Percentiles rank a stretch among this genome's conserved stretches.
Evolutionary conservation across 176 grass and related monocot species (phyloP).

Genomic region (Tuctoria greenei): DNA sequence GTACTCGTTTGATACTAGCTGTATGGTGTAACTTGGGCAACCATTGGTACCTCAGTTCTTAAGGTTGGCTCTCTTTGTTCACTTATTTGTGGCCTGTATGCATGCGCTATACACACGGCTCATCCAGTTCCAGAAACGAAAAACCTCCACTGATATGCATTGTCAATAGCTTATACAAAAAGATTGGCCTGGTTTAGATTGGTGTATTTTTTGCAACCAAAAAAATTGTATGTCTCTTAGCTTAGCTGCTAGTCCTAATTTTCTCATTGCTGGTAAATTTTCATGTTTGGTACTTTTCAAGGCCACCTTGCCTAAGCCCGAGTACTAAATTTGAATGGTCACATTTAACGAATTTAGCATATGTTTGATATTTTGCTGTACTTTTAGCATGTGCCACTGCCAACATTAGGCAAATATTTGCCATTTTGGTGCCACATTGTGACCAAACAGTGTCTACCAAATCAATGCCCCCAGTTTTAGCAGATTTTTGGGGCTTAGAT

Average conservation of each 20-base stretch:
- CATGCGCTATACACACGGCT: neutral
- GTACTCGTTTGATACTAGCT: neutral
- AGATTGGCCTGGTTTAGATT: neutral
- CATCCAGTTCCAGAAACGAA: neutral
- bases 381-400: neutral
- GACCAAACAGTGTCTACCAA: neutral
- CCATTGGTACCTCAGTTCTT: neutral
- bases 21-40: neutral
- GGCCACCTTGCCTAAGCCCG: neutral
- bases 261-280: neutral
- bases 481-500: neutral
- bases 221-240: neutral
- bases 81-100: neutral
- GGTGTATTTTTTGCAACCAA: neutral
- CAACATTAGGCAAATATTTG: neutral
- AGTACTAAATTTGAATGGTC: neutral
- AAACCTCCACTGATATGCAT: neutral
- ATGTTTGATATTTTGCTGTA: neutral
- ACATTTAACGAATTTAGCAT: no score
- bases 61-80: neutral
- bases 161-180: neutral
- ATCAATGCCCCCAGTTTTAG: neutral
- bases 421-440: neutral
- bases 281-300: neutral
- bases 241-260: neutral